A percentile compares a stretch with the other conserved stretches of the same genome.
Evolutionary conservation across 257 asterid genomes (phyloP).

Genomic region (Solanum lycopersicoides): DNA sequence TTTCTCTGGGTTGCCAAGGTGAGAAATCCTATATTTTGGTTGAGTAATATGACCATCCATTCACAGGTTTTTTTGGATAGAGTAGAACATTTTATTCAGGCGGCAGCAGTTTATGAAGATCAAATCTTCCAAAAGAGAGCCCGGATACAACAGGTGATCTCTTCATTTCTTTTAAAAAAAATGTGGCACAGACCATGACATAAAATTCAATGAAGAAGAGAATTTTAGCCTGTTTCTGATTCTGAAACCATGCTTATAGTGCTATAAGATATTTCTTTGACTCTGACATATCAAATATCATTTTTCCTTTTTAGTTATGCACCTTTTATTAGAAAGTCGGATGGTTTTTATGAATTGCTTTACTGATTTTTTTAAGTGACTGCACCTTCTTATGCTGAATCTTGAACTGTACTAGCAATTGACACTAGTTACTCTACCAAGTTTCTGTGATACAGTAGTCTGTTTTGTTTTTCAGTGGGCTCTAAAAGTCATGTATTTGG

Average conservation of each 20-base stretch:
- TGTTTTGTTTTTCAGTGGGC: neutral
- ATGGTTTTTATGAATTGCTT: neutral
- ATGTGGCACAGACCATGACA: neutral
- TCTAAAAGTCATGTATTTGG: neutral
- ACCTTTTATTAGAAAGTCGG: neutral
- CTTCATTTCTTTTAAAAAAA: neutral
- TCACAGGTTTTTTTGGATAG: slow-evolving; percentile 76
- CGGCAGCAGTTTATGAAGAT: slow-evolving; percentile 76
- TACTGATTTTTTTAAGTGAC: neutral
- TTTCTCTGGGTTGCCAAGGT: neutral
- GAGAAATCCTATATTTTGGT: neutral
- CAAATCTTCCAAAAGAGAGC: slow-evolving; percentile 82
- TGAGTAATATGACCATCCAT: neutral
- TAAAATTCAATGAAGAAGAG: neutral
- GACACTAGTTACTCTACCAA: neutral
- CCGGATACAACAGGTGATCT: slow-evolving; percentile 72
- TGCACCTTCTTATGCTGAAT: neutral
- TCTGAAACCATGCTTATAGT: neutral
- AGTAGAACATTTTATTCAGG: slow-evolving; percentile 83
- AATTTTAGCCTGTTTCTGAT: neutral
- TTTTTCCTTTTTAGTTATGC: neutral
- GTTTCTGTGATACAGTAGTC: neutral
- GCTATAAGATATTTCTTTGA: neutral
- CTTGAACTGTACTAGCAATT: neutral
- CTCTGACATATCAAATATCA: neutral